A percentile compares a stretch with the other conserved stretches of the same genome.
Conservation (phyloP, 75 land plant genomes). For the Sequoiadendron giganteum region DNA sequence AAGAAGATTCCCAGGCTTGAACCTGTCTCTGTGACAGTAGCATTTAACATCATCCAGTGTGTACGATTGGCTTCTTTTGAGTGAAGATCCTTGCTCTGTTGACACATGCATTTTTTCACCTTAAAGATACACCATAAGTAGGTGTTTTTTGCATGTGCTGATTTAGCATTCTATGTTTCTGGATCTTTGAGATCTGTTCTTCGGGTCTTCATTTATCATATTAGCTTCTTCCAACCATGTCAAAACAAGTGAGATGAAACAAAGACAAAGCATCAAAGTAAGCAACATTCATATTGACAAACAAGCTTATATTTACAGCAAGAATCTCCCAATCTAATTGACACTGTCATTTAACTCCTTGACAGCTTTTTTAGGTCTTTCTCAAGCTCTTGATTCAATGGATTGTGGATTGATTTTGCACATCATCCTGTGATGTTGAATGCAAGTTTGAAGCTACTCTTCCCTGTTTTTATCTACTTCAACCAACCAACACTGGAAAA, state of each 20-base stretch:
- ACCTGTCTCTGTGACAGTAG: constrained; percentile 31
- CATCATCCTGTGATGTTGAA: constrained; percentile 56
- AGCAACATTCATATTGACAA: constrained; percentile 14
- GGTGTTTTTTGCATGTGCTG: not conserved
- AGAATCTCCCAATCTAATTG: not conserved
- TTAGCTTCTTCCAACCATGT: constrained; percentile 48
- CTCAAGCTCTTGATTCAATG: constrained; percentile 39
- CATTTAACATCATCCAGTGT: constrained; percentile 49
- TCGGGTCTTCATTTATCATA: constrained; percentile 55
- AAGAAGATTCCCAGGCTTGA: constrained; percentile 26
- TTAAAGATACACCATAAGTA: not conserved
- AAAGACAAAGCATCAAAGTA: constrained; percentile 59
- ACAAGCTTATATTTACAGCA: not conserved
- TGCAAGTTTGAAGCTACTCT: constrained; percentile 33
- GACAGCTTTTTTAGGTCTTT: constrained; percentile 69
- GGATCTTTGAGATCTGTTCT: constrained; percentile 41
- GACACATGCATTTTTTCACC: not conserved
- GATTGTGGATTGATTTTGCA: constrained; percentile 75
- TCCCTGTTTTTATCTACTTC: constrained; percentile 69
- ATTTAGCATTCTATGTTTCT: constrained; percentile 9
- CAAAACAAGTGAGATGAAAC: constrained; percentile 25
- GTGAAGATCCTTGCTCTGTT: constrained; percentile 47
- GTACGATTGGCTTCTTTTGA: constrained; percentile 41
- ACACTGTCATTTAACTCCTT: constrained; percentile 3
- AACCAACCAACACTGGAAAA: constrained; percentile 53